Evolutionary conservation across 805 yeast species (phyloP).

Genomic region (Tetrapisispora fleetii): DNA sequence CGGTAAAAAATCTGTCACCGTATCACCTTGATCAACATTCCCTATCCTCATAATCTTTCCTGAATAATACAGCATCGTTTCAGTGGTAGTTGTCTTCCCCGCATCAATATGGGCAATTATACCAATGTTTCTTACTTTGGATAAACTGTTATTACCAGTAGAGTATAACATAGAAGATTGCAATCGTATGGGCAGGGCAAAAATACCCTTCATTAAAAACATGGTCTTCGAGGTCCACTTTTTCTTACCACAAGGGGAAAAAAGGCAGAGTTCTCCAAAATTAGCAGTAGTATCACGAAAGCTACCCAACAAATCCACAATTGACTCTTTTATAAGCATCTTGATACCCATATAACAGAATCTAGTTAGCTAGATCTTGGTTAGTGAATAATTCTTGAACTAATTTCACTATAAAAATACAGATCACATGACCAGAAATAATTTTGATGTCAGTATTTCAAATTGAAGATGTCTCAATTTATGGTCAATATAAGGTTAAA

Average conservation of each 20-base stretch:
- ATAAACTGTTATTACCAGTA: conserved; percentile 1
- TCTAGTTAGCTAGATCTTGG: too few relatives aligned
- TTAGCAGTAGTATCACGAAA: neutral
- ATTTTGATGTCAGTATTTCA: too few relatives aligned
- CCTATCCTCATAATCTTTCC: conserved; percentile 78
- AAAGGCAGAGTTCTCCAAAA: too few relatives aligned
- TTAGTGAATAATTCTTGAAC: too few relatives aligned
- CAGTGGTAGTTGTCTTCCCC: conserved; percentile 96
- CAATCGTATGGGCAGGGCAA: neutral
- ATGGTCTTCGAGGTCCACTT: neutral
- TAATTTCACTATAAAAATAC: too few relatives aligned
- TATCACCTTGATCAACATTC: conserved; percentile 92
- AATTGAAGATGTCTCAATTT: too few relatives aligned
- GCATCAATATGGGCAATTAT: conserved; percentile 99
- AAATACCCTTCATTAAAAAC: neutral
- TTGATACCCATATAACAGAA: too few relatives aligned
- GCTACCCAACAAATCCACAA: neutral
- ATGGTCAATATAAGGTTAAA: too few relatives aligned
- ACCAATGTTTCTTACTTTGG: conserved; percentile 70
- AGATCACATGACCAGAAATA: too few relatives aligned
- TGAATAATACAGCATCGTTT: conserved; percentile 82
- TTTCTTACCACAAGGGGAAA: too few relatives aligned
- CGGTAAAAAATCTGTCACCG: conserved; percentile 85
- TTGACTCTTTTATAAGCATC: too few relatives aligned
- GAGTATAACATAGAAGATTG: neutral